These are phyloP conservation scores for Diaporthe sp. DNA, from an alignment of 2,329 filamentous ascomycete species.

Conservation along the genomic window DNA sequence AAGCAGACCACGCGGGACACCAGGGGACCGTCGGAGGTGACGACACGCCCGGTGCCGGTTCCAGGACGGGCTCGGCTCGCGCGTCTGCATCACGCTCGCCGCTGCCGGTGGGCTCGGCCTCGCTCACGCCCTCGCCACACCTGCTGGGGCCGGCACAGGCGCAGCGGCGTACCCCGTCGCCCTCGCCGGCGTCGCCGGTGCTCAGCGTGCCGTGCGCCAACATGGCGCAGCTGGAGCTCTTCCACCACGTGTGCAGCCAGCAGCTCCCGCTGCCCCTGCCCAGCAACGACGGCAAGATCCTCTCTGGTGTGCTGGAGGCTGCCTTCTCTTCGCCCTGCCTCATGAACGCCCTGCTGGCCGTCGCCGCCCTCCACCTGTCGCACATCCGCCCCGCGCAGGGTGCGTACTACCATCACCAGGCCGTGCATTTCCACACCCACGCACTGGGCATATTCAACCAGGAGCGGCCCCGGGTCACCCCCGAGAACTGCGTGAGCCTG, in stretches of 20 bases:
- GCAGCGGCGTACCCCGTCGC: background rate
- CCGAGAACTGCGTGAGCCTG: slow-evolving; percentile 54
- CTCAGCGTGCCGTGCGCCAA: slow-evolving; percentile 12
- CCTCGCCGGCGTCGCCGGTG: background rate
- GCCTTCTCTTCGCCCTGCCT: slow-evolving; percentile 27
- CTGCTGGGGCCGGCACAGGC: background rate
- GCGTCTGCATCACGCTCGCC: slow-evolving; percentile 17
- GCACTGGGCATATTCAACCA: slow-evolving; percentile 56
- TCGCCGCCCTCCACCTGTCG: slow-evolving; percentile 27
- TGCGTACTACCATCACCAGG: slow-evolving; percentile 52
- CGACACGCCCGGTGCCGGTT: background rate
- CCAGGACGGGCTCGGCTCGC: slow-evolving; percentile 1
- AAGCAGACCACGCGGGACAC: background rate
- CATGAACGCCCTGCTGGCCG: slow-evolving; percentile 34
- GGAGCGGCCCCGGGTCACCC: slow-evolving; percentile 47
- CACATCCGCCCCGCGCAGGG: slow-evolving; percentile 39
- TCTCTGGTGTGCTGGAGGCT: slow-evolving; percentile 22
- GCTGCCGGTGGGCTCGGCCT: background rate
- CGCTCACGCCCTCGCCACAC: background rate
- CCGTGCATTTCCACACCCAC: slow-evolving; percentile 60
- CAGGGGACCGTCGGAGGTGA: background rate
- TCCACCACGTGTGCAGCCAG: slow-evolving; percentile 23
- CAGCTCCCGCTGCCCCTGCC: slow-evolving; percentile 16
- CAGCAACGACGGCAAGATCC: slow-evolving; percentile 13
- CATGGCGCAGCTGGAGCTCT: slow-evolving; percentile 33